phyloP scores from a whole-genome alignment of 1,284 basidiomycete genomes.

The Microbotryum intermedium region DNA sequence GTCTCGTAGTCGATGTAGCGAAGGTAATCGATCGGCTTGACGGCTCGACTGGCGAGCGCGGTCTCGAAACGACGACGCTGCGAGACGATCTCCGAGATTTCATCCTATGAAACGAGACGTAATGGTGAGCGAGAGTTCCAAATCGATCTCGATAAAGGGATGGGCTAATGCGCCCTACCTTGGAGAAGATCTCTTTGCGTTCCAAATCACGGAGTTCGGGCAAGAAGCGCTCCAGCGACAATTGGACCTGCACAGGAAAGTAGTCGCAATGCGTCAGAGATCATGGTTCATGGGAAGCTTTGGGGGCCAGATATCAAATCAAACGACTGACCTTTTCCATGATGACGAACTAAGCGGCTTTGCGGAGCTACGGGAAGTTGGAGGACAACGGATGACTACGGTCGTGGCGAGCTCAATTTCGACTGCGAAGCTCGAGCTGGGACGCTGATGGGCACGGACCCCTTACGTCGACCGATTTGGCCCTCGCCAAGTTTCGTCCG shows the following conservation, averaged over 20 bases:
- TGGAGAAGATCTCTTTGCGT: conserved; percentile 75
- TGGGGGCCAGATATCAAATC: too few species aligned
- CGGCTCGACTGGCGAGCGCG: conserved; percentile 46
- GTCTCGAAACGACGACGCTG: conserved; percentile 77
- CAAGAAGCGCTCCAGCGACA: conserved; percentile 32
- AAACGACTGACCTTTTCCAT: conserved; percentile 20
- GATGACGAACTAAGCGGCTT: too few species aligned
- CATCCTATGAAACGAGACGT: conserved; percentile 46
- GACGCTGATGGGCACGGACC: too few species aligned
- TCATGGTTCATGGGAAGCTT: too few species aligned
- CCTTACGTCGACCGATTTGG: too few species aligned
- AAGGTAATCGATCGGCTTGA: conserved; percentile 57
- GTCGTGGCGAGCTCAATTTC: background rate
- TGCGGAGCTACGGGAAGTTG: background rate
- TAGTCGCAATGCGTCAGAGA: too few species aligned
- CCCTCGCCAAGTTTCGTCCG: background rate
- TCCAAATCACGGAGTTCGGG: conserved; percentile 90
- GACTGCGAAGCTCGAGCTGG: too few species aligned
- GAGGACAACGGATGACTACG: background rate
- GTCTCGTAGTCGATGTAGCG: conserved; percentile 90
- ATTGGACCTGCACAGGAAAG: conserved; percentile 25
- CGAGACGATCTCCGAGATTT: conserved; percentile 76
- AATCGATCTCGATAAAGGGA: background rate
- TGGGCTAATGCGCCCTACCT: conserved; percentile 46
- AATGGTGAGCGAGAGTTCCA: background rate